A percentile compares a stretch with the other conserved stretches of the same genome.
phyloP scores from a whole-genome alignment of 2,329 filamentous ascomycete species.

The Fusarium bulbicola region DNA sequence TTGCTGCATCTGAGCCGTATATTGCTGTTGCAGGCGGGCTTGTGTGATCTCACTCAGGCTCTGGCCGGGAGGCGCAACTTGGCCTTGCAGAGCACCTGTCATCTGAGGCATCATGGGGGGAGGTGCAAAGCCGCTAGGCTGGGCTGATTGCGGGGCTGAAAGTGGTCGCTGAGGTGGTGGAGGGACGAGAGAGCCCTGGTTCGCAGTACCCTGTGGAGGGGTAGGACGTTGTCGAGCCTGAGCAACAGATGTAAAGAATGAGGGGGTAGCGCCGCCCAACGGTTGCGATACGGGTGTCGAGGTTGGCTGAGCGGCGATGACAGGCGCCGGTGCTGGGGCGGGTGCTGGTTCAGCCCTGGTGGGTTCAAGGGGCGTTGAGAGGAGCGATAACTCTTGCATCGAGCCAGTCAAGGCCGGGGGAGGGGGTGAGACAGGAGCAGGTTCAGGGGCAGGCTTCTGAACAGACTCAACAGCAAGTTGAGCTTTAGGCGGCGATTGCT shows the following conservation, averaged over 20 bases:
- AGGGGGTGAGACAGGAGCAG: conserved; percentile 33
- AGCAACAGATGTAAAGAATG: conserved; percentile 61
- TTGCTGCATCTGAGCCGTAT: conserved; percentile 58
- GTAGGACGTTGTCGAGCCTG: conserved; percentile 56
- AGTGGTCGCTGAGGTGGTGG: conserved; percentile 81
- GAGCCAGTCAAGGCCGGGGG: conserved; percentile 72
- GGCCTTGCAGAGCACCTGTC: conserved; percentile 73
- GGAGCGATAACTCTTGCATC: conserved; percentile 65
- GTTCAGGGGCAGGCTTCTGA: conserved; percentile 38
- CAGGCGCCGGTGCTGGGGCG: conserved; percentile 26
- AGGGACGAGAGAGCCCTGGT: conserved; percentile 73
- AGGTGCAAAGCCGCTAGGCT: conserved; percentile 76
- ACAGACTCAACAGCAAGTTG: conserved; percentile 19
- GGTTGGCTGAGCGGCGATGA: conserved; percentile 39
- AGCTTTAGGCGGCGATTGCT: conserved; percentile 47
- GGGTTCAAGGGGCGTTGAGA: conserved; percentile 63
- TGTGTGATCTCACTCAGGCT: conserved; percentile 78
- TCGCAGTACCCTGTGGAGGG: conserved; percentile 51
- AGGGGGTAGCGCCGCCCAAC: conserved; percentile 64
- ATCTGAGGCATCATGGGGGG: conserved; percentile 84
- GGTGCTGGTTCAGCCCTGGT: conserved; percentile 52
- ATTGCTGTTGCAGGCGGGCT: conserved; percentile 70
- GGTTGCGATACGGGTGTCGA: conserved; percentile 53
- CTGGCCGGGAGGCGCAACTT: conserved; percentile 77
- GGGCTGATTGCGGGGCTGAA: conserved; percentile 86